These are phyloP conservation scores for Heterobasidion irregulare DNA, from an alignment of 1,284 basidiomycete genomes.

Conservation along the genomic window DNA sequence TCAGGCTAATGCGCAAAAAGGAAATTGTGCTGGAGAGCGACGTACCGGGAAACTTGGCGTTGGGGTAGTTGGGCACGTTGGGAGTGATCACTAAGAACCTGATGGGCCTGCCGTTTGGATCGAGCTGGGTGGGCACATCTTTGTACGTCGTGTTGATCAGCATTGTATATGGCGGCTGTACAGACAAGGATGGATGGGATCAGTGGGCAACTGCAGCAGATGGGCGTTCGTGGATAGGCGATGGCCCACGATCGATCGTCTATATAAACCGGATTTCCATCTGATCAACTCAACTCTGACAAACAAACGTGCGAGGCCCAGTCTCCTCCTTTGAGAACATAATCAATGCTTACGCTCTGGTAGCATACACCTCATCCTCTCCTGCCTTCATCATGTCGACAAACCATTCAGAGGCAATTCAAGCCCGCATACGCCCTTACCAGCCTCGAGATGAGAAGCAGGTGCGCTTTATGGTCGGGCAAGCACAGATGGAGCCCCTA, in stretches of 20 bases:
- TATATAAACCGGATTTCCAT: too few species aligned
- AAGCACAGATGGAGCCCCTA: constrained; percentile 63
- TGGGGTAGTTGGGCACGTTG: constrained; percentile 60
- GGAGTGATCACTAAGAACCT: constrained; percentile 75
- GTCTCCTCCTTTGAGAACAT: too few species aligned
- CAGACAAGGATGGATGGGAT: neutral
- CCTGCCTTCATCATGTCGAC: neutral
- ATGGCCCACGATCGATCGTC: neutral
- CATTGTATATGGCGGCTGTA: constrained; percentile 29
- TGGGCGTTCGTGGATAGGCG: neutral
- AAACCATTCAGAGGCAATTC: constrained; percentile 1
- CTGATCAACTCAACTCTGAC: neutral
- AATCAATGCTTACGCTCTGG: too few species aligned
- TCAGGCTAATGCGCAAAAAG: neutral
- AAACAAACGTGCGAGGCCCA: neutral
- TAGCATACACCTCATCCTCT: too few species aligned
- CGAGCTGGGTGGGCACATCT: constrained; percentile 67
- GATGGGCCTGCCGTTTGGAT: constrained; percentile 56
- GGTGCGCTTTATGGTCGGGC: constrained; percentile 59
- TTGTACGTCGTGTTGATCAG: constrained; percentile 73
- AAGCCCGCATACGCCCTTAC: constrained; percentile 49
- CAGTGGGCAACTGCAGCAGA: neutral
- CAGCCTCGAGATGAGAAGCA: constrained; percentile 17
- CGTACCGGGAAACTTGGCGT: constrained; percentile 75
- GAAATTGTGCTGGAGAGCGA: constrained; percentile 8